Conservation (phyloP, 2,329 filamentous ascomycete genomes). For the Zasmidium citrigriseum region DNA sequence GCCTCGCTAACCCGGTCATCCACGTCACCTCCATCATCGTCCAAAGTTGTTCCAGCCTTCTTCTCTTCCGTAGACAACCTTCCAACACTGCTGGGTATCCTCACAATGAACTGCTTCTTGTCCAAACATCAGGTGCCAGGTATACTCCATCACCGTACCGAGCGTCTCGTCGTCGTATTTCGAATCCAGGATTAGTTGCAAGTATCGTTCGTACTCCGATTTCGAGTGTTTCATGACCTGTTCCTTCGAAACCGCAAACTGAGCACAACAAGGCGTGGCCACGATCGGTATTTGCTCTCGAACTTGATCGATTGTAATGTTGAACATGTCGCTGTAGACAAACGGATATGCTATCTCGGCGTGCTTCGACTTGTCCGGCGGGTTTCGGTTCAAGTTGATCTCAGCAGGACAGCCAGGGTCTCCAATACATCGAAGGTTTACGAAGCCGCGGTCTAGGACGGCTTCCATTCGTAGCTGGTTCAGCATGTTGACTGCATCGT, state of each 20-base stretch:
- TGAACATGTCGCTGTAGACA: conserved; percentile 27
- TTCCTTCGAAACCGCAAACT: conserved; percentile 36
- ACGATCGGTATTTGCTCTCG: conserved; percentile 18
- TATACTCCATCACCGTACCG: conserved; percentile 59
- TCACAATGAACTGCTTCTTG: conserved; percentile 32
- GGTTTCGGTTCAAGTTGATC: conserved; percentile 23
- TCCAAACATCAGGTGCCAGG: conserved; percentile 57
- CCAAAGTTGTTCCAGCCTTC: not conserved
- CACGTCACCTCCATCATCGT: not conserved
- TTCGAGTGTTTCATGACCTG: conserved; percentile 32
- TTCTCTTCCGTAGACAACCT: conserved; percentile 31
- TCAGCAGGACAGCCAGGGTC: conserved; percentile 28
- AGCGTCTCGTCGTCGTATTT: conserved; percentile 50
- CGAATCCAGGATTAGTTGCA: conserved; percentile 52
- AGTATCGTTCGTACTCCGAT: conserved; percentile 39
- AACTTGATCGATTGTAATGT: conserved; percentile 16
- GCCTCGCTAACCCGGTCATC: not conserved
- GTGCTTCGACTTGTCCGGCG: conserved; percentile 16
- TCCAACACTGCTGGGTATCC: conserved; percentile 27
- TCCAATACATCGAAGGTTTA: conserved; percentile 29
- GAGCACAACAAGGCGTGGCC: conserved; percentile 31
- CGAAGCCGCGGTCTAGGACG: conserved; percentile 29
- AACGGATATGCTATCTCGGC: conserved; percentile 24
- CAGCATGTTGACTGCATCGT: conserved; percentile 31
- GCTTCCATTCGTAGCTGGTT: conserved; percentile 21